Evolutionary conservation across 306 rosid species (phyloP).

Genomic region (Gleditsia sinensis): DNA sequence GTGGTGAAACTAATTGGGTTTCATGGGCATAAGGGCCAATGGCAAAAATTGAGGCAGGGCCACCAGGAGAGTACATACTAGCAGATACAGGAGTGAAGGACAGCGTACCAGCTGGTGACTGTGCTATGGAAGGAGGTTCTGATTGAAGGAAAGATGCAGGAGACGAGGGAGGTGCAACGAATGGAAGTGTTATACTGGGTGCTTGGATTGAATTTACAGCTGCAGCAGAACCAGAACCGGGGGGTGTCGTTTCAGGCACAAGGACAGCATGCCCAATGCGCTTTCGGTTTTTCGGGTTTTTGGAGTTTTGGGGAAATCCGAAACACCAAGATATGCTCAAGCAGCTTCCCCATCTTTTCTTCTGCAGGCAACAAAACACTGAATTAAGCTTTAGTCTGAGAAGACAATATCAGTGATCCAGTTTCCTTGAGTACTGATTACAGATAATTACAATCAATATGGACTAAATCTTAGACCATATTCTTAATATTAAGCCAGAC

Average conservation of each 20-base stretch:
- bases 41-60: conserved; percentile 90
- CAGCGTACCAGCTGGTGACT: conserved; percentile 64
- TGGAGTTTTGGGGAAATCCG: conserved; percentile 66
- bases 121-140: conserved; percentile 85
- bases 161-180: conserved; percentile 93
- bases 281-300: conserved; percentile 62
- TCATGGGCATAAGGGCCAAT: conserved; percentile 94
- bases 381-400: conserved; percentile 21
- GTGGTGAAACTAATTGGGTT: conserved; percentile 90
- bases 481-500: background rate
- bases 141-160: conserved; percentile 94
- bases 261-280: conserved; percentile 75
- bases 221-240: conserved; percentile 41
- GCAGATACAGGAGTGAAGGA: conserved; percentile 69
- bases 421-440: conserved; percentile 18
- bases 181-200: conserved; percentile 59
- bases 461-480: background rate
- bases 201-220: conserved; percentile 55
- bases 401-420: conserved; percentile 8
- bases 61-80: conserved; percentile 86
- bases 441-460: background rate
- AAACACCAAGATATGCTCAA: conserved; percentile 73
- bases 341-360: conserved; percentile 87
- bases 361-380: conserved; percentile 55
- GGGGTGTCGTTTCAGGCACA: conserved; percentile 59